Evolutionary conservation across 768 basidiomycete genomes (phyloP).

Genomic region (Phanerochaete carnosa): DNA sequence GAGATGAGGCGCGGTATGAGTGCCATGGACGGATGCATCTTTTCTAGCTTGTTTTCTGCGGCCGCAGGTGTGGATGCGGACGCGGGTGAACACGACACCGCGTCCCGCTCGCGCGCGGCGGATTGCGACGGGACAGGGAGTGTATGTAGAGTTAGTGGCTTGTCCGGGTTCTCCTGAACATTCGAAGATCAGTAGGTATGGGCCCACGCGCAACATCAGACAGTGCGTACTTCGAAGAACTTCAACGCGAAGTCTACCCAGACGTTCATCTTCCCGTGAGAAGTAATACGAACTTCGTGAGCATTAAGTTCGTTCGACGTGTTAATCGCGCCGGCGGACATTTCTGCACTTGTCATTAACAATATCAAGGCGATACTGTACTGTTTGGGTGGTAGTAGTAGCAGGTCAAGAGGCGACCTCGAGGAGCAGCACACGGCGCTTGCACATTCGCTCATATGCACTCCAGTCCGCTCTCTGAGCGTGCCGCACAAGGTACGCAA

Average conservation of each 20-base stretch:
- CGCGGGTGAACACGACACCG: constrained; percentile 5
- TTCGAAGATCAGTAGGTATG: not conserved
- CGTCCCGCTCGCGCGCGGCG: constrained; percentile 3
- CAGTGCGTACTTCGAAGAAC: constrained; percentile 31
- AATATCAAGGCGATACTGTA: not conserved
- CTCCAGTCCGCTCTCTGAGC: not conserved
- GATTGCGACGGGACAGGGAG: constrained; percentile 36
- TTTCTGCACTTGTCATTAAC: not conserved
- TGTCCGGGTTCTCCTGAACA: constrained; percentile 44
- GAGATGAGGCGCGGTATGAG: constrained; percentile 65
- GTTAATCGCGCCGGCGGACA: not conserved
- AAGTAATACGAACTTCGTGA: constrained; percentile 35
- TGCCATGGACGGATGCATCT: constrained; percentile 34
- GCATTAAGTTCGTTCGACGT: not conserved
- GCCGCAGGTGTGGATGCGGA: constrained; percentile 1
- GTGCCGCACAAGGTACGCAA: not conserved
- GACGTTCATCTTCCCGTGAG: constrained; percentile 31
- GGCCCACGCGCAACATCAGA: not conserved
- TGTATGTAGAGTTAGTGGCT: constrained; percentile 57
- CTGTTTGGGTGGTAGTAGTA: not conserved
- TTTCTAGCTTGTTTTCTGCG: constrained; percentile 8
- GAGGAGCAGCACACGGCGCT: too few relatives aligned
- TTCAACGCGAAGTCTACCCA: constrained; percentile 37
- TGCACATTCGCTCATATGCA: not conserved
- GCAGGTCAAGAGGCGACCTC: not conserved